Conservation (phyloP, 1,284 basidiomycete species). For the Fomitiporia mediterranea region DNA sequence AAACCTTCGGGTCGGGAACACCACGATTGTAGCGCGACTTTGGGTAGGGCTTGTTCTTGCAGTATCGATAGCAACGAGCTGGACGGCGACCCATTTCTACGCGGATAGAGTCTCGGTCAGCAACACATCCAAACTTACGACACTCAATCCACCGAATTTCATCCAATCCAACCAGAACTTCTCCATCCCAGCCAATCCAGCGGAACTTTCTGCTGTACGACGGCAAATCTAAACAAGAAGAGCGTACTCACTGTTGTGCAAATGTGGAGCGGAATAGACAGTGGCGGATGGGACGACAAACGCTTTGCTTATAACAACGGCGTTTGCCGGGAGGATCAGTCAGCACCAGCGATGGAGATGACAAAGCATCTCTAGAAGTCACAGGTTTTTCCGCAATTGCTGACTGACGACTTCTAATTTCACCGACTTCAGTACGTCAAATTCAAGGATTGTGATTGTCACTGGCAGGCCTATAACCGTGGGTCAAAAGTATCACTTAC, state of each 20-base stretch:
- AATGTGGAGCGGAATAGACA: not conserved
- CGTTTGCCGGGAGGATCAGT: not conserved
- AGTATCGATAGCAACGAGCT: constrained; percentile 95
- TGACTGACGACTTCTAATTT: too few relatives aligned
- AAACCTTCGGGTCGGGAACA: constrained; percentile 89
- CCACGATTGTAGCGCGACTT: constrained; percentile 98
- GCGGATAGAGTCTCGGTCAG: not conserved
- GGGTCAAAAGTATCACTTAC: too few relatives aligned
- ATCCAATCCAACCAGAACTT: constrained; percentile 1
- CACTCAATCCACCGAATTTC: not conserved
- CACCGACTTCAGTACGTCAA: too few relatives aligned
- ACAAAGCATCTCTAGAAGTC: too few relatives aligned
- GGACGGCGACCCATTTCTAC: constrained; percentile 87
- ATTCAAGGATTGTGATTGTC: too few relatives aligned
- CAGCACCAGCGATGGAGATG: too few relatives aligned
- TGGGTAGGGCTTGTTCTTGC: constrained; percentile 97
- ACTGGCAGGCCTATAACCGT: too few relatives aligned
- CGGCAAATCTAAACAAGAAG: not conserved
- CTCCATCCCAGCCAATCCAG: constrained; percentile 7
- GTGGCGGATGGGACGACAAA: not conserved
- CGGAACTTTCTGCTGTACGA: not conserved
- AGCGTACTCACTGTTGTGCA: not conserved
- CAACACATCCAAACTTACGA: not conserved
- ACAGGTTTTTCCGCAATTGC: too few relatives aligned
- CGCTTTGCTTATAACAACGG: not conserved